These are phyloP conservation scores for Silene latifolia DNA, from an alignment of 148 eudicot species.

Conservation along the genomic window DNA sequence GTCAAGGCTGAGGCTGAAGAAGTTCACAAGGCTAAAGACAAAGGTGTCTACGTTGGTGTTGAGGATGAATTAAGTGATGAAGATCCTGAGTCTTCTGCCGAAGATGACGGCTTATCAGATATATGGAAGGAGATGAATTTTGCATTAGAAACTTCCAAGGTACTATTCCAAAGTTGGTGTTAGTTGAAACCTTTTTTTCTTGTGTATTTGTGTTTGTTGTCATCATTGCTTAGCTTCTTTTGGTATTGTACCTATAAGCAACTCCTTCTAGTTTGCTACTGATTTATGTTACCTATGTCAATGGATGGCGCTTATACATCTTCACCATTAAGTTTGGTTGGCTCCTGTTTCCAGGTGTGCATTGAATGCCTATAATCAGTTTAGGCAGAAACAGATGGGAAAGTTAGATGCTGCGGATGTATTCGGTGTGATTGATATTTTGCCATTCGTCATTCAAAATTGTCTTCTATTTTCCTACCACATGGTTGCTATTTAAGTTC, in stretches of 20 bases:
- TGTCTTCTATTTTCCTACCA: background rate
- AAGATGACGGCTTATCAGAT: slow-evolving; percentile 57
- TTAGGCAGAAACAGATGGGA: background rate
- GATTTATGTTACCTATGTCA: background rate
- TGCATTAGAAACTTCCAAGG: slow-evolving; percentile 81
- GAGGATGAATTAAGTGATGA: slow-evolving; percentile 51
- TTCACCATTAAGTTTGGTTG: background rate
- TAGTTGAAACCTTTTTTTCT: background rate
- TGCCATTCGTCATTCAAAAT: background rate
- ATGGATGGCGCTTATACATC: slow-evolving; percentile 1
- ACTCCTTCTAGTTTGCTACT: background rate
- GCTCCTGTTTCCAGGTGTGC: background rate
- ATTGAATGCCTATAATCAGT: background rate
- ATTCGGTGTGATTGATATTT: background rate
- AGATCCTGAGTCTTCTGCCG: slow-evolving; percentile 25
- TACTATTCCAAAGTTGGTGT: slow-evolving; percentile 16
- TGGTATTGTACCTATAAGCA: slow-evolving; percentile 1
- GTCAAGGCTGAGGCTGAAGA: slow-evolving; percentile 24
- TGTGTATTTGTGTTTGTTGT: background rate
- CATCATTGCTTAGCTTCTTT: background rate
- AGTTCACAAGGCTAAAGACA: slow-evolving; percentile 38
- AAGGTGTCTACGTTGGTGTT: slow-evolving; percentile 55
- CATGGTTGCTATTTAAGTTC: too few relatives aligned
- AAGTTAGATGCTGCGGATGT: background rate
- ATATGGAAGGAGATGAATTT: slow-evolving; percentile 86